Evolutionary conservation across 2,329 filamentous ascomycete genomes (phyloP).

Genomic region (Pseudopyricularia javanii): DNA sequence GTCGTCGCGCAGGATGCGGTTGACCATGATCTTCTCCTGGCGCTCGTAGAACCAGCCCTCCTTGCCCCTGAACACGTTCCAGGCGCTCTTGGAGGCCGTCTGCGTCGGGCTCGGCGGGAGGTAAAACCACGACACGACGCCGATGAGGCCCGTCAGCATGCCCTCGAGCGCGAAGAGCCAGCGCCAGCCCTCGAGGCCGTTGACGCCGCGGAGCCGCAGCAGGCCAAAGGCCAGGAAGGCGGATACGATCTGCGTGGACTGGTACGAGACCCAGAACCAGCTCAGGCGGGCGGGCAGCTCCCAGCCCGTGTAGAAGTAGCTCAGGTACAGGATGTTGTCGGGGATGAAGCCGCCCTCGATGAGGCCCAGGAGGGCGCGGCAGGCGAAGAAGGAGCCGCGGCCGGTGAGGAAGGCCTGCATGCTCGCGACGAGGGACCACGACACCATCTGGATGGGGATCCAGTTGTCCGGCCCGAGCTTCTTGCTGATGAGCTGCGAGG

Average conservation of each 20-base stretch:
- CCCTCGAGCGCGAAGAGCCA: conserved; percentile 33
- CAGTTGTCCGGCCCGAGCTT: conserved; percentile 20
- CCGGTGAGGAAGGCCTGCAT: conserved; percentile 4
- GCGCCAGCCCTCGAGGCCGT: conserved; percentile 24
- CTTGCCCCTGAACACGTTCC: conserved; percentile 24
- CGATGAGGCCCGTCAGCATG: conserved; percentile 21
- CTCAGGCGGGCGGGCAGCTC: conserved; percentile 23
- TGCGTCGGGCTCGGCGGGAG: conserved; percentile 30
- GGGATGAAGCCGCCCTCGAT: conserved; percentile 15
- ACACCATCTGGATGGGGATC: conserved; percentile 16
- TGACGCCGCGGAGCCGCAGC: conserved; percentile 22
- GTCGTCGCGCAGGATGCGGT: conserved; percentile 41
- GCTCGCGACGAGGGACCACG: conserved; percentile 13
- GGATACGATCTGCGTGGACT: conserved; percentile 17
- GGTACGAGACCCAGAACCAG: conserved; percentile 24
- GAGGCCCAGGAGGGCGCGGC: conserved; percentile 12
- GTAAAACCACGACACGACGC: conserved; percentile 25
- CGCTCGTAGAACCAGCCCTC: conserved; percentile 39
- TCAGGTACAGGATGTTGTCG: conserved; percentile 13
- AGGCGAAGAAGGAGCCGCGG: conserved; percentile 12
- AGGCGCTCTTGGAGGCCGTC: conserved; percentile 15
- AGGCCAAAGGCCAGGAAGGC: conserved; percentile 23
- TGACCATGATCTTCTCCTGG: conserved; percentile 46
- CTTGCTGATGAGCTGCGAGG: conserved; percentile 43
- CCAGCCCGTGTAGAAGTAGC: conserved; percentile 15